Evolutionary conservation across 148 eudicot species (phyloP), one percentile per base, ranked within the genome.

Genomic region (Persicaria tinctoria): DNA sequence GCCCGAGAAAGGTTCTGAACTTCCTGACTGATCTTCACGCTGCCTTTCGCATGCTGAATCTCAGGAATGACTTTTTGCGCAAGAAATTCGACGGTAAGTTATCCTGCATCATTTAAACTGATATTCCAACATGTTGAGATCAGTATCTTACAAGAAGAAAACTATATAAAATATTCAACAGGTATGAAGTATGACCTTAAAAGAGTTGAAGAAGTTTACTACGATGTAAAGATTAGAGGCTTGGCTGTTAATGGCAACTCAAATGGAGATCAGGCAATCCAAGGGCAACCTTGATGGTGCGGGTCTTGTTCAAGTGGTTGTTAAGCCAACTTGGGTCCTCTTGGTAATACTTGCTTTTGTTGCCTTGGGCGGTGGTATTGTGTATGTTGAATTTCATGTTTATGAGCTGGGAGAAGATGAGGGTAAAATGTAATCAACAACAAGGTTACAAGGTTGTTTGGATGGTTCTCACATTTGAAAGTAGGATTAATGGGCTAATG

Each of bases 161-260:
- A 44, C 44, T 60, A 6, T 56, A 1, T 60, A 27, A 60, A 20
- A 11, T 53, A 59, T 72, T 6, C 54, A 48, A 57, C 85, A 94
- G 97, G 97, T 73, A 94, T 91, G 98, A 92, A 94, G 70, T 94
- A 92, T 79, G 98, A 94, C 76, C 84, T 92, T 72, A 85, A 91
- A 83, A 89, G 84, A 81, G 98, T 94, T 32, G 97, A 94, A 82
- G 98, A 94, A 83, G 98, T 94, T 57, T 84, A 76, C 79, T 94
- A 94, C 54, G 98, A 90, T 81, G 98, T 94, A 60, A 94, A 94
- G 88, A 94, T 94, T 76, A 88, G 98, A 50, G 98, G 98, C 18
- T 80, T 94, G 83, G 80, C 86, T 8, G 79, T 83, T 2, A 85
- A 80, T 48, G 91, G 76, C 0, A 84, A 84, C 44, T 55, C 86